Evolutionary conservation across 495 filamentous ascomycete species (phyloP), one percentile per base, ranked within the genome.

Genomic region (Corynascus novoguineensis): DNA sequence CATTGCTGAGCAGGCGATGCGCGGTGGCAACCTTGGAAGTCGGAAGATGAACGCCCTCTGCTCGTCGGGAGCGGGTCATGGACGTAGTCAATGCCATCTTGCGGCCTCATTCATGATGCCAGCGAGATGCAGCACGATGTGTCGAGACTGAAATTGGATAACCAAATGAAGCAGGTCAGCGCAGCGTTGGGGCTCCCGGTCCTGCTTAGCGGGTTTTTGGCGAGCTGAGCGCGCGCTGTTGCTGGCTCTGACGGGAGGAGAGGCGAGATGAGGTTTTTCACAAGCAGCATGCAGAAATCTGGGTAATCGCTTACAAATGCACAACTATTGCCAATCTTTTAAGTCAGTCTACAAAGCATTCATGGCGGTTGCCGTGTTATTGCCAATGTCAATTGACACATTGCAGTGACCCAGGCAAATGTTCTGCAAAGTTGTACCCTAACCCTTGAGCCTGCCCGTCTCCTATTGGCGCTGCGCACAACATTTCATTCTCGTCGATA

Each of bases 31-130:
- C 57, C 41, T 50, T 64, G 47, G 50, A 55, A 49, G 62, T 53
- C 44, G 62, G 42, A 17, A 61, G 58, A 60, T 55, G 64, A 50
- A 59, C 55, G 55, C 56, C 67, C 41, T 73, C 70, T 57, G 68
- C 62, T 64, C 70, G 60, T 63, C 68, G 51, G 45, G 70, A 68
- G 63, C 68, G 70, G 65, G 67, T 69, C 60, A 64, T 38, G 35
- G 68, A 68, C 21, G 64, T 49, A 37, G 67, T 68, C 68, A 71
- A 68, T 56, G 70, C 60, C 66, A 68, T 69, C 55, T 50, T 28
- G 29, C 14, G 25, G 22, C 12, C 27, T 31, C 24, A 12, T 2
- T 24, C 48, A 38, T 50, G 9, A 14, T 25, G 32, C 48, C 27
- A 28, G 45, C 27, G 12, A 48, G n/a, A 31, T 5, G 37, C 8